Conservation (phyloP, 148 eudicot genomes). For the Hydrangea macrophylla region DNA sequence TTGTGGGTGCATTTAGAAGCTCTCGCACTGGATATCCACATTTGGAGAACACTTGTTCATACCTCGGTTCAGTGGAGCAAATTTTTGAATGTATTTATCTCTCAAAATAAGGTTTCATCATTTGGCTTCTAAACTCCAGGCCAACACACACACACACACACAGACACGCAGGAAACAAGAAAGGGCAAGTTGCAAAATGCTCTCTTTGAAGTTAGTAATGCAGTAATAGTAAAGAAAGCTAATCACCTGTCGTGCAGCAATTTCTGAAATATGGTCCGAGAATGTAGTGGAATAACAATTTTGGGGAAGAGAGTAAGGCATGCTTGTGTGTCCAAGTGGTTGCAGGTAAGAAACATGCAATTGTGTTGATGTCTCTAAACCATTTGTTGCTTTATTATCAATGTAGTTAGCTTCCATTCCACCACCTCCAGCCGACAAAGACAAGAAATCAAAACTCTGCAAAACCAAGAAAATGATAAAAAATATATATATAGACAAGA, state of each 20-base stretch:
- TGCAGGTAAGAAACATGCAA: constrained; percentile 29
- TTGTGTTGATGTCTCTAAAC: constrained; percentile 20
- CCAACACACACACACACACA: too few species aligned
- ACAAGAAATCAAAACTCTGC: constrained; percentile 55
- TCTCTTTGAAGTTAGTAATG: neutral
- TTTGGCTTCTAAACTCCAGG: too few species aligned
- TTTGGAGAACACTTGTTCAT: neutral
- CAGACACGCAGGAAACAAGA: neutral
- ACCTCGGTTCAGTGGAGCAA: neutral
- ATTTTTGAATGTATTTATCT: neutral
- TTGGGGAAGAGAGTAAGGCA: constrained; percentile 28
- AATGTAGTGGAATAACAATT: constrained; percentile 27
- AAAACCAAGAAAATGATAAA: constrained; percentile 11
- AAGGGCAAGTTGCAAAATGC: neutral
- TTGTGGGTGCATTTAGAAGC: too few species aligned
- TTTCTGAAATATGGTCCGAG: constrained; percentile 28
- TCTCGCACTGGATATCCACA: too few species aligned
- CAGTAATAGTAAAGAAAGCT: constrained; percentile 1
- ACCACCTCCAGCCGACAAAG: constrained; percentile 37
- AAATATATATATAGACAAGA: too few species aligned
- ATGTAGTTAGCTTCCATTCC: constrained; percentile 23
- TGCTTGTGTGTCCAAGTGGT: constrained; percentile 16
- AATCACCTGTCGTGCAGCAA: constrained; percentile 32
- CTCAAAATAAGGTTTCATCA: neutral
- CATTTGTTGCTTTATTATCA: constrained; percentile 16